Conservation (phyloP, 192 early-diverging fungal species). For the Nowakowskiella sp. region DNA sequence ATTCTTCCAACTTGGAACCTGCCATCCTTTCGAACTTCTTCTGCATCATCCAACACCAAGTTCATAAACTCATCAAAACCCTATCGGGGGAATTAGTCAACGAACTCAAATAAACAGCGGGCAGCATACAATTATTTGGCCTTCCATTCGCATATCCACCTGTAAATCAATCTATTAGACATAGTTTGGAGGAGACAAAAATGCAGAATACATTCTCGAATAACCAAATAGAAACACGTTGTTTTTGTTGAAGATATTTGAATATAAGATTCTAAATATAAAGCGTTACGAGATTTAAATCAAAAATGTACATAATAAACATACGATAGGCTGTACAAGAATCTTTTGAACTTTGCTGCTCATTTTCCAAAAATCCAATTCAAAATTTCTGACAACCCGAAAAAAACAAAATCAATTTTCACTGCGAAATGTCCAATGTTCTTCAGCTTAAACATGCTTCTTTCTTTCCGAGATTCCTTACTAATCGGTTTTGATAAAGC, state of each 20-base stretch:
- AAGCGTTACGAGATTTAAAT: neutral
- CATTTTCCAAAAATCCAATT: slow-evolving; percentile 29
- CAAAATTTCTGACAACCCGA: too few relatives aligned
- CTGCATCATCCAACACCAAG: slow-evolving; percentile 83
- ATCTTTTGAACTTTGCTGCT: slow-evolving; percentile 71
- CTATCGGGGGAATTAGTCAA: slow-evolving; percentile 32
- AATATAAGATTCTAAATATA: slow-evolving; percentile 83
- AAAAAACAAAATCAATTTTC: too few relatives aligned
- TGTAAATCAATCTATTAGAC: neutral
- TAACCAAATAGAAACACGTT: slow-evolving; percentile 82
- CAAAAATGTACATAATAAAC: neutral
- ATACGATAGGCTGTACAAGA: slow-evolving; percentile 78
- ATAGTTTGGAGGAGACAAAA: neutral
- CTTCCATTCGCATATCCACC: slow-evolving; percentile 76
- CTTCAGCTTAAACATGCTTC: too few relatives aligned
- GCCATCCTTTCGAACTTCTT: slow-evolving; percentile 75
- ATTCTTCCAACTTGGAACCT: slow-evolving; percentile 74
- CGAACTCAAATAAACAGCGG: neutral
- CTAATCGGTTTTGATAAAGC: too few relatives aligned
- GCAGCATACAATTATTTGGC: slow-evolving; percentile 71
- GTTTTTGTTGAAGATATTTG: slow-evolving; percentile 86
- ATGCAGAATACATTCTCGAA: slow-evolving; percentile 61
- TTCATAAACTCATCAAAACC: slow-evolving; percentile 99
- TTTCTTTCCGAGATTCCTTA: too few relatives aligned
- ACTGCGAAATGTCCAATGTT: too few relatives aligned